A percentile compares a stretch with the other conserved stretches of the same genome.
These are phyloP conservation scores for Talaromyces ruber DNA, from an alignment of 495 filamentous ascomycete genomes.

Conservation along the genomic window DNA sequence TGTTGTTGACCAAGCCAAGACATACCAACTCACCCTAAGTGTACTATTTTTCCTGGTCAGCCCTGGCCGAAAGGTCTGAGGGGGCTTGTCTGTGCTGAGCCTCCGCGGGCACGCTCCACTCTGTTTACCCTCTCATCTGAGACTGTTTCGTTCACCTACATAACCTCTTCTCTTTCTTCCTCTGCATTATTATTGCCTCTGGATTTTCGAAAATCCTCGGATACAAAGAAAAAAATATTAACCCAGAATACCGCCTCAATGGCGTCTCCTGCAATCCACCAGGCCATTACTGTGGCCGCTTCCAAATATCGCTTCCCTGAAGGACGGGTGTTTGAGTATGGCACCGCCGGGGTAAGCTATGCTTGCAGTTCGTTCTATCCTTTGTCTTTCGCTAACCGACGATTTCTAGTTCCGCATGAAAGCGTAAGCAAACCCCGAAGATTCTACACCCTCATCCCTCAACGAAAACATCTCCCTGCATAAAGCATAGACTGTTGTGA, in stretches of 20 bases:
- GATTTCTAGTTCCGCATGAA: conserved; percentile 63
- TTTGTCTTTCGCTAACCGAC: not conserved
- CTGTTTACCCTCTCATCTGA: not conserved
- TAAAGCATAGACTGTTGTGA: not conserved
- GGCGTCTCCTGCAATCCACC: conserved; percentile 36
- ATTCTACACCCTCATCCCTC: not conserved
- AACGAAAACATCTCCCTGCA: not conserved
- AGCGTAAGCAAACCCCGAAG: conserved; percentile 43
- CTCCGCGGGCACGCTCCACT: conserved; percentile 1
- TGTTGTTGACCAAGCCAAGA: not conserved
- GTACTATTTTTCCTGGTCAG: not conserved
- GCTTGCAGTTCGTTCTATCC: conserved; percentile 3
- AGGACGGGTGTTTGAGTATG: conserved; percentile 75
- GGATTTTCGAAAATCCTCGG: not conserved
- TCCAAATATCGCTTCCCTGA: conserved; percentile 54
- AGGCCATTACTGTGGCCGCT: conserved; percentile 36
- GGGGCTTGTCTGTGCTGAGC: not conserved
- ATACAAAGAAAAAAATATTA: not conserved
- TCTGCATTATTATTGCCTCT: not conserved
- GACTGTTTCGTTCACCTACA: not conserved
- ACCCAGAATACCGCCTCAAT: conserved; percentile 22
- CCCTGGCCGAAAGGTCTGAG: not conserved
- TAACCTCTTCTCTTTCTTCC: not conserved
- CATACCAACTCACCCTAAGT: too few relatives aligned
- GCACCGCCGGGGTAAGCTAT: conserved; percentile 73